Conservation (phyloP, 495 filamentous ascomycete genomes). For the Hyaloscypha finlandica region DNA sequence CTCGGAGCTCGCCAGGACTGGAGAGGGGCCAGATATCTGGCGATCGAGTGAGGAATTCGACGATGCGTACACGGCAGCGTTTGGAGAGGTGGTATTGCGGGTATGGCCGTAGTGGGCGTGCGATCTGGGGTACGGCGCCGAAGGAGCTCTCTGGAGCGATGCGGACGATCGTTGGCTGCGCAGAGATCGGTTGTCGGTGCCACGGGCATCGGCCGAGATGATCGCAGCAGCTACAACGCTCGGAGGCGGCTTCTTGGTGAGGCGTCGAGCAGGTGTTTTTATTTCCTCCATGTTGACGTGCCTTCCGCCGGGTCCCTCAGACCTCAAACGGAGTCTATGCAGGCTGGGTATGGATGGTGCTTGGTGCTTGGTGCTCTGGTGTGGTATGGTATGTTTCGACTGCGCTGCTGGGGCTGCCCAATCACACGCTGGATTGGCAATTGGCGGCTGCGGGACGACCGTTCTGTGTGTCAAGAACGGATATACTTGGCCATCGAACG, state of each 20-base stretch:
- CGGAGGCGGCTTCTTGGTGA: constrained; percentile 57
- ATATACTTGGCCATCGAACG: constrained; percentile 13
- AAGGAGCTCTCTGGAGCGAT: constrained; percentile 68
- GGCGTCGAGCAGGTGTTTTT: constrained; percentile 49
- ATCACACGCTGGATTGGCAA: constrained; percentile 11
- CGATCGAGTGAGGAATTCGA: constrained; percentile 44
- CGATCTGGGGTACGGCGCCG: constrained; percentile 59
- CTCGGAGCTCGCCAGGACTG: constrained; percentile 45
- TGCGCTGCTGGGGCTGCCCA: background rate
- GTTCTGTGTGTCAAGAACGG: constrained; percentile 12
- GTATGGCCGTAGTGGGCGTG: constrained; percentile 40
- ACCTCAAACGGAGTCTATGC: constrained; percentile 12
- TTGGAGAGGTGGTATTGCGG: constrained; percentile 36
- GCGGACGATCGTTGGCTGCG: constrained; percentile 56
- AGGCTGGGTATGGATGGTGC: background rate
- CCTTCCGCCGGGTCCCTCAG: background rate
- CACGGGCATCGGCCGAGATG: constrained; percentile 13
- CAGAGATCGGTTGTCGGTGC: constrained; percentile 52
- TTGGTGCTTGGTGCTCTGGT: too few species aligned
- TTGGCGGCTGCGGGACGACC: constrained; percentile 13
- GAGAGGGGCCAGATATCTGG: constrained; percentile 45
- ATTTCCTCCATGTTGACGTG: constrained; percentile 32
- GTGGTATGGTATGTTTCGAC: constrained; percentile 5
- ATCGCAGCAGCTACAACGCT: constrained; percentile 31
- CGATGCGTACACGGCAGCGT: constrained; percentile 42